Conservation (phyloP, 2,329 filamentous ascomycete genomes). For the Ilyonectria sp. region DNA sequence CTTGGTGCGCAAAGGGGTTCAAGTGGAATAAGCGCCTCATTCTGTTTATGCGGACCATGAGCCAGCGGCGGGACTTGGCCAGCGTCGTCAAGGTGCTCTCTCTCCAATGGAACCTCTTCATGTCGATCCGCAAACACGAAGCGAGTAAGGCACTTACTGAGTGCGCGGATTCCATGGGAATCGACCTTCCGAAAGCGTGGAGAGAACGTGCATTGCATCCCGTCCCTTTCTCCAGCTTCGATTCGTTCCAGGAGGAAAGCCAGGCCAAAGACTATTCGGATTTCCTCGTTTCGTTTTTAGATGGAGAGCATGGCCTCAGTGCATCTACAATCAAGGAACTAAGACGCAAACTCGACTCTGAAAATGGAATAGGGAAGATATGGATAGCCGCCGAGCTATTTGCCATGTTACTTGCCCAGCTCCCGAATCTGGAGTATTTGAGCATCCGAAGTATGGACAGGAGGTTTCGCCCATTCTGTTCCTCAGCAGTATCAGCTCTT, state of each 20-base stretch:
- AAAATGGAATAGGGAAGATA: neutral
- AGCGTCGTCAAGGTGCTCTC: neutral
- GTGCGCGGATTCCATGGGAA: neutral
- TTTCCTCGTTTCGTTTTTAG: neutral
- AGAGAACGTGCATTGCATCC: neutral
- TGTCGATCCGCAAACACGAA: neutral
- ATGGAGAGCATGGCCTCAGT: neutral
- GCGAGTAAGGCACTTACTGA: neutral
- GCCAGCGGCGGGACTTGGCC: slow-evolving; percentile 9
- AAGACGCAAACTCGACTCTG: neutral
- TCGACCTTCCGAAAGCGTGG: slow-evolving; percentile 12
- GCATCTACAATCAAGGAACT: neutral
- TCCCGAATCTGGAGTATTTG: slow-evolving; percentile 10
- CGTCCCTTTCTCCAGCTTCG: neutral
- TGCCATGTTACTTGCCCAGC: slow-evolving; percentile 3
- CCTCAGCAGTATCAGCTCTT: neutral
- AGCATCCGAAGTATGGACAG: neutral
- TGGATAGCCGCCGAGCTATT: slow-evolving; percentile 11
- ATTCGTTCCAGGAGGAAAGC: neutral
- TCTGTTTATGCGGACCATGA: slow-evolving; percentile 21
- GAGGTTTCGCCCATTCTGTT: neutral
- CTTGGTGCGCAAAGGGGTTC: neutral
- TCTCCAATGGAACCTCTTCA: neutral
- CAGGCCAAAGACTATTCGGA: neutral
- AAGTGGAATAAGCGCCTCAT: slow-evolving; percentile 6